A percentile compares a stretch with the other conserved stretches of the same genome.
Evolutionary conservation across 2,329 filamentous ascomycete species (phyloP).

Genomic region (Aureobasidium sp.): DNA sequence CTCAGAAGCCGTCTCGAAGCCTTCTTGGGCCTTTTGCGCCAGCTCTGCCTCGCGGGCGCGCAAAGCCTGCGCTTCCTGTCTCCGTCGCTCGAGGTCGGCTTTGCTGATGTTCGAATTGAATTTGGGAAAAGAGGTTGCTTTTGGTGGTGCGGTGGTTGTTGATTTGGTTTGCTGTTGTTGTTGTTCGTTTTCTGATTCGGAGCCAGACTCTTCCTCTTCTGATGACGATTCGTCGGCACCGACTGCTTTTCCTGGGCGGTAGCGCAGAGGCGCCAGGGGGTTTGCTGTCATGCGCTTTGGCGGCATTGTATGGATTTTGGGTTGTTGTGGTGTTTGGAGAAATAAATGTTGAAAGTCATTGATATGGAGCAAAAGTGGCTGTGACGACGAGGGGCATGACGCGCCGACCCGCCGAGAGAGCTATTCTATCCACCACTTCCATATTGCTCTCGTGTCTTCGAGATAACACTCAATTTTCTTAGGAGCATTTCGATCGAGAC

Average conservation of each 20-base stretch:
- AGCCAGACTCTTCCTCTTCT: constrained; percentile 31
- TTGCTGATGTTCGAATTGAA: constrained; percentile 37
- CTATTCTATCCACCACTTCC: not conserved
- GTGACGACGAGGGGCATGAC: not conserved
- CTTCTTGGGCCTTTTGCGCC: constrained; percentile 44
- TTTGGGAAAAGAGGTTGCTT: constrained; percentile 42
- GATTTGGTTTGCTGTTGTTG: constrained; percentile 28
- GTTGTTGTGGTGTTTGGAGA: not conserved
- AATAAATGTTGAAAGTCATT: not conserved
- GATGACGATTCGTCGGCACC: constrained; percentile 40
- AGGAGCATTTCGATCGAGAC: not conserved
- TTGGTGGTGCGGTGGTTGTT: constrained; percentile 33
- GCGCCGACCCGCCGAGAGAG: not conserved
- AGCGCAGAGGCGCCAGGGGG: constrained; percentile 69
- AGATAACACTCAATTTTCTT: not conserved
- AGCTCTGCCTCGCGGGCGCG: constrained; percentile 28
- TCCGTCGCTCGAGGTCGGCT: constrained; percentile 31
- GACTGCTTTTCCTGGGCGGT: constrained; percentile 75
- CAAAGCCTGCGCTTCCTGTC: constrained; percentile 20
- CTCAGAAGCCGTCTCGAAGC: constrained; percentile 53
- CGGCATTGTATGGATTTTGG: constrained; percentile 43
- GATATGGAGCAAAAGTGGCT: not conserved
- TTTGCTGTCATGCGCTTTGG: constrained; percentile 92
- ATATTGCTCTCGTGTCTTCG: not conserved
- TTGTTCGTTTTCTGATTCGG: constrained; percentile 43